Conservation (phyloP, 768 basidiomycete genomes). For the Boletus fagicola region DNA sequence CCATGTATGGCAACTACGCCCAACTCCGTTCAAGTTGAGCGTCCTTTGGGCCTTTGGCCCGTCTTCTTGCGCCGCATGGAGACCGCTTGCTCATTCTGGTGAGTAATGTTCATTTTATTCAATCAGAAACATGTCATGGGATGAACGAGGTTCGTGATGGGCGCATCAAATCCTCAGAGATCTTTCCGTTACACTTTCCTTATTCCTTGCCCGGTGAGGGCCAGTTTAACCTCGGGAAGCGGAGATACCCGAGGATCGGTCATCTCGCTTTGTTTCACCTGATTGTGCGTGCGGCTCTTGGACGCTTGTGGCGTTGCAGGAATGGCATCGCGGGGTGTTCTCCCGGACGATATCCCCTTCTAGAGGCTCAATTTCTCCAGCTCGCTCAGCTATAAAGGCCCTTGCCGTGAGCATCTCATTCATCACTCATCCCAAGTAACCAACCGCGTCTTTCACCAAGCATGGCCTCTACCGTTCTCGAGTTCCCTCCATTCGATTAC, state of each 20-base stretch:
- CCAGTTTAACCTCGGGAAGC: not conserved
- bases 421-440: not conserved
- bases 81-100: not conserved
- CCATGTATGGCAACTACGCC: too few relatives aligned
- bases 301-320: not conserved
- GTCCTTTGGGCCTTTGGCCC: too few relatives aligned
- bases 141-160: not conserved
- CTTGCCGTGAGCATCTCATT: not conserved
- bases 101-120: not conserved
- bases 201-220: not conserved
- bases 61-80: not conserved
- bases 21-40: too few relatives aligned
- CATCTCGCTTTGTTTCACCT: not conserved
- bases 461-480: constrained; percentile 2
- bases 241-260: not conserved
- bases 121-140: not conserved
- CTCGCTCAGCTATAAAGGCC: constrained; percentile 18
- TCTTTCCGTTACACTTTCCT: not conserved
- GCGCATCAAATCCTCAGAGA: not conserved
- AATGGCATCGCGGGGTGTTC: not conserved
- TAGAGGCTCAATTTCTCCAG: not conserved
- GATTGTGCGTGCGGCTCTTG: not conserved
- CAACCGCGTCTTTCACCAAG: not conserved
- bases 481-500: constrained; percentile 25
- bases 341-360: not conserved